Percentiles rank a stretch among this genome's conserved stretches.
phyloP scores from a whole-genome alignment of 495 filamentous ascomycete genomes.

The Tuber borchii region DNA sequence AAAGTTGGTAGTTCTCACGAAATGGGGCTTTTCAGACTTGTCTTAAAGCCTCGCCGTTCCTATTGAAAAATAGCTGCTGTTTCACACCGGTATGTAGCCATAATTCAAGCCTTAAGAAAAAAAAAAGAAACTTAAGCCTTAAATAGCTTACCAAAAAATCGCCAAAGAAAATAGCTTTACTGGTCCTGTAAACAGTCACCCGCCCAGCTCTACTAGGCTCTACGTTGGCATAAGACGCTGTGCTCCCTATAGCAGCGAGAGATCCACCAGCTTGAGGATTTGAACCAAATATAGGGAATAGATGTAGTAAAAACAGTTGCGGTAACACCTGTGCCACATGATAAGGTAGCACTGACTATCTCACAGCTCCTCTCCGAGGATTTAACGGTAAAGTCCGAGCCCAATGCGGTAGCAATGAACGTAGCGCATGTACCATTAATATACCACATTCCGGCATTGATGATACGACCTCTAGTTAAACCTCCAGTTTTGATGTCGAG shows the following conservation, averaged over 20 bases:
- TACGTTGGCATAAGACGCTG: conserved; percentile 10
- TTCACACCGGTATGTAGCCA: neutral
- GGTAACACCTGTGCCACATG: conserved; percentile 9
- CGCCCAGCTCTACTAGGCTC: conserved; percentile 16
- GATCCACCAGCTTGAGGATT: neutral
- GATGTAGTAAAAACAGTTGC: conserved; percentile 20
- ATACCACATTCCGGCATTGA: conserved; percentile 59
- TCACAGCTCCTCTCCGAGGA: conserved; percentile 16
- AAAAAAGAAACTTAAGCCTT: conserved; percentile 36
- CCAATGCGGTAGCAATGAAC: conserved; percentile 49
- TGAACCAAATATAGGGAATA: neutral
- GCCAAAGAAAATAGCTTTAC: conserved; percentile 13
- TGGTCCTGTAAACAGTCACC: conserved; percentile 23
- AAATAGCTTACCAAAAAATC: conserved; percentile 30
- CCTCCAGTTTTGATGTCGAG: conserved; percentile 50
- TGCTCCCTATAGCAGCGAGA: conserved; percentile 10
- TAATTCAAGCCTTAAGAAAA: neutral
- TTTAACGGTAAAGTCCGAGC: conserved; percentile 36
- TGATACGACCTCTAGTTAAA: conserved; percentile 55
- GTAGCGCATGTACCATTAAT: conserved; percentile 58
- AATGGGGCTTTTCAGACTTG: neutral
- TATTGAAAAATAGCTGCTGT: neutral
- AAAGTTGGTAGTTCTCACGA: neutral
- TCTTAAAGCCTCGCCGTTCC: neutral
- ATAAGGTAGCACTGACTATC: conserved; percentile 9